Percentiles rank a stretch among this genome's conserved stretches.
Evolutionary conservation across 2,329 filamentous ascomycete species (phyloP).

Genomic region (Alternaria sp.): DNA sequence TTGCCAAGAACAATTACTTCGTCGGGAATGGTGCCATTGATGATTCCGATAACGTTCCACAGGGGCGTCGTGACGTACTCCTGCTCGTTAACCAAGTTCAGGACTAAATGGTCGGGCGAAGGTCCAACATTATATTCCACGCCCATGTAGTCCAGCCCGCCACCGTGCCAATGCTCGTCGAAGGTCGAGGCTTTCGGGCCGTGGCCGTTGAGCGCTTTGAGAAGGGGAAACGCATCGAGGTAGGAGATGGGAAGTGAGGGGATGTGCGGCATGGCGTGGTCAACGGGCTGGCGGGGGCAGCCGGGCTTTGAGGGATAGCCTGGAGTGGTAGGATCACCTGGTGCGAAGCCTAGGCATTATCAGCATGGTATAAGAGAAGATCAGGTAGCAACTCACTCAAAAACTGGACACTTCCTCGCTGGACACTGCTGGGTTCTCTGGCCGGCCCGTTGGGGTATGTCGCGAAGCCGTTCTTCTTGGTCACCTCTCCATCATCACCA

Average conservation of each 20-base stretch:
- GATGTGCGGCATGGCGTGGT: slow-evolving; percentile 78
- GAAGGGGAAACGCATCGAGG: slow-evolving; percentile 80
- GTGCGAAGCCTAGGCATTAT: slow-evolving; percentile 59
- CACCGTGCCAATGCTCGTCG: slow-evolving; percentile 73
- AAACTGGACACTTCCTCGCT: slow-evolving; percentile 82
- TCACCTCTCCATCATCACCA: slow-evolving; percentile 83
- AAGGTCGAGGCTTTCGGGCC: slow-evolving; percentile 81
- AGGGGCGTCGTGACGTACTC: slow-evolving; percentile 60
- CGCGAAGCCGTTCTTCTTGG: slow-evolving; percentile 80
- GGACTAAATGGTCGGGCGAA: slow-evolving; percentile 71
- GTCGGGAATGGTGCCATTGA: slow-evolving; percentile 85
- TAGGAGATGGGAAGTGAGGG: slow-evolving; percentile 94
- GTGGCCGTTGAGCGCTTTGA: slow-evolving; percentile 89
- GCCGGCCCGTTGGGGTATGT: slow-evolving; percentile 87
- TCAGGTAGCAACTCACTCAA: slow-evolving; percentile 49
- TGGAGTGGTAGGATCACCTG: slow-evolving; percentile 85
- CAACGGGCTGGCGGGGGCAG: slow-evolving; percentile 75
- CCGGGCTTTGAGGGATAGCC: slow-evolving; percentile 93
- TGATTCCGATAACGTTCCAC: slow-evolving; percentile 84
- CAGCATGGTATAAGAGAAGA: slow-evolving; percentile 11
- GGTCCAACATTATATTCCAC: slow-evolving; percentile 88
- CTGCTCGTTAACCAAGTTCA: slow-evolving; percentile 60
- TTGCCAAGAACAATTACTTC: slow-evolving; percentile 93
- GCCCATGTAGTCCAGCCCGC: slow-evolving; percentile 79
- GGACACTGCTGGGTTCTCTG: slow-evolving; percentile 85